Conservation (phyloP, 208 protist species). For the Trypanosomatidae sp. region DNA sequence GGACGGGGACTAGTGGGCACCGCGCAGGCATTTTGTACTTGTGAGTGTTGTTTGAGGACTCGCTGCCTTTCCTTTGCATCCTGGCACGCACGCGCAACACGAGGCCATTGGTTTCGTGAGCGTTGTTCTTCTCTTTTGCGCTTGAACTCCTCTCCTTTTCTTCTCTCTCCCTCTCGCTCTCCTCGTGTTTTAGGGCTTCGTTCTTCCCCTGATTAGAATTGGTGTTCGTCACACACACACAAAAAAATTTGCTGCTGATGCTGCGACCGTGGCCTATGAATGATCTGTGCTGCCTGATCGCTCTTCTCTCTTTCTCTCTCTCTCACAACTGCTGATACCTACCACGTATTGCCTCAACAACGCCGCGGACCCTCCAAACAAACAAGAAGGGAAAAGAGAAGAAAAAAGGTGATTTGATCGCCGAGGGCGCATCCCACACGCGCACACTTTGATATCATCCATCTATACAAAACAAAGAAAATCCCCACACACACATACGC, state of each 20-base stretch:
- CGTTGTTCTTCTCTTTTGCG: neutral
- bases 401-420: neutral
- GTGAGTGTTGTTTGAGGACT: neutral
- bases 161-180: neutral
- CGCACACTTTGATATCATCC: neutral
- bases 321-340: neutral
- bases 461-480: neutral
- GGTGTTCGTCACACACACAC: neutral
- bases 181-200: neutral
- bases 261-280: neutral
- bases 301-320: conserved; percentile 9
- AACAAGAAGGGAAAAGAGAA: neutral
- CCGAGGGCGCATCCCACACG: neutral
- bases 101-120: neutral
- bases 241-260: neutral
- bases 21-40: neutral
- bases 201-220: neutral
- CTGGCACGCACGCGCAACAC: no score
- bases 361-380: neutral
- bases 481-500: neutral
- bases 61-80: neutral
- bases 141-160: neutral
- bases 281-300: neutral
- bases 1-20: neutral
- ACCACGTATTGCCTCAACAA: neutral